phyloP scores from a whole-genome alignment of 2,329 filamentous ascomycete species.

The Trichoderma sp. region DNA sequence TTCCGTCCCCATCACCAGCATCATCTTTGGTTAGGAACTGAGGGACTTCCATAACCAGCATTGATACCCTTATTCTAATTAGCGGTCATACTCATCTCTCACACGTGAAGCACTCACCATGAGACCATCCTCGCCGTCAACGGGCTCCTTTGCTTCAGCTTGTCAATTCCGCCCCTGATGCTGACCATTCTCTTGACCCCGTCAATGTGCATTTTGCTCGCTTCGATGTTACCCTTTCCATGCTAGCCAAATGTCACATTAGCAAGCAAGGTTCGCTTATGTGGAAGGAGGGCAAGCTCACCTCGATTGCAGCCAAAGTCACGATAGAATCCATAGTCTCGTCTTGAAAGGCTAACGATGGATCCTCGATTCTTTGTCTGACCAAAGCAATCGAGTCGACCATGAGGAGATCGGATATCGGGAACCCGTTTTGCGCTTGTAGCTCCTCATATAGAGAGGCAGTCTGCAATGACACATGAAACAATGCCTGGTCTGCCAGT shows the following conservation, averaged over 20 bases:
- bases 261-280: background rate
- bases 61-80: slow-evolving; percentile 1
- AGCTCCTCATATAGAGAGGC: slow-evolving; percentile 22
- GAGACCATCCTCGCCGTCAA: slow-evolving; percentile 21
- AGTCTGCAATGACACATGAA: slow-evolving; percentile 22
- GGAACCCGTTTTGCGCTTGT: slow-evolving; percentile 17
- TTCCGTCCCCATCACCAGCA: background rate
- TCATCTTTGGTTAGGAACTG: slow-evolving; percentile 15
- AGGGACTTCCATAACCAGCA: slow-evolving; percentile 19
- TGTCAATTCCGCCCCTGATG: slow-evolving; percentile 10
- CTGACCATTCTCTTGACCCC: slow-evolving; percentile 15
- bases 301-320: slow-evolving; percentile 20
- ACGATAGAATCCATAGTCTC: slow-evolving; percentile 20
- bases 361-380: slow-evolving; percentile 6
- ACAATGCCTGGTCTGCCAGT: slow-evolving; percentile 10
- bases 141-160: slow-evolving; percentile 11
- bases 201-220: slow-evolving; percentile 17
- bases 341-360: slow-evolving; percentile 15
- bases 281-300: background rate
- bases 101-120: background rate
- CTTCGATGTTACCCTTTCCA: slow-evolving; percentile 22
- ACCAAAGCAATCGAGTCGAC: slow-evolving; percentile 14
- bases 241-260: background rate
- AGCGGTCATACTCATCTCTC: background rate
- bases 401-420: slow-evolving; percentile 20